Evolutionary conservation across 2,329 filamentous ascomycete genomes (phyloP), one percentile per base, ranked within the genome.

Genomic region (Talaromyces sp.): DNA sequence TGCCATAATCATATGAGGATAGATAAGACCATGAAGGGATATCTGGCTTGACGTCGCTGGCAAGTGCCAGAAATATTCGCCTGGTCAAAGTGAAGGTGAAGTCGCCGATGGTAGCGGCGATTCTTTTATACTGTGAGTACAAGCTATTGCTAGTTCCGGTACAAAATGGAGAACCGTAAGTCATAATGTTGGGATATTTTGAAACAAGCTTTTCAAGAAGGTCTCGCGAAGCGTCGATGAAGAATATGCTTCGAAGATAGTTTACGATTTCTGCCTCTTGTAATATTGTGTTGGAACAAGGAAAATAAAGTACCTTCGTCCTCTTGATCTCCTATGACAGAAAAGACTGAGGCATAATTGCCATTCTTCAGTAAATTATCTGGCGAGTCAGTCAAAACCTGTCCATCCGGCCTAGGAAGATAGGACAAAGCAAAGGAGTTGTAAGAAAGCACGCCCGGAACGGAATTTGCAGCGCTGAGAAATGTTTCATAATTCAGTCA

Each of bases 271-370:
- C 71, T 1, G 73, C 72, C 0, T 79, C 83, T 87, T 9, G 83
- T 88, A 46, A 92, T 74, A 67, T 91, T 90, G 29, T 71, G 66
- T 58, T 89, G 87, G 68, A 87, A 86, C 30, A 92, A 76, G 4
- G 85, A 78, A 66, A 92, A 91, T 2, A 92, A 70, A 0, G 89
- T 91, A 16, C 89, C 88, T 70, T 93, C 89, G 65, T 93, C 89
- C 75, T 92, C 88, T 70, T 91, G 87, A 65, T 90, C 82, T 37
- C 89, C 88, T 35, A 88, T 81, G 51, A 87, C 86, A 65, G 86
- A 80, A 2, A 85, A 85, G 0, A 87, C 80, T 11, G 78, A 77
- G 7, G 84, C 79, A 57, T 83, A 86, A 55, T 78, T 78, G 13
- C 86, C 84, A 0, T 68, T 63, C 2, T 61, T 50, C 1, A 81